phyloP scores from a whole-genome alignment of 768 basidiomycete species.

The Boletus rufocinnamomeus region DNA sequence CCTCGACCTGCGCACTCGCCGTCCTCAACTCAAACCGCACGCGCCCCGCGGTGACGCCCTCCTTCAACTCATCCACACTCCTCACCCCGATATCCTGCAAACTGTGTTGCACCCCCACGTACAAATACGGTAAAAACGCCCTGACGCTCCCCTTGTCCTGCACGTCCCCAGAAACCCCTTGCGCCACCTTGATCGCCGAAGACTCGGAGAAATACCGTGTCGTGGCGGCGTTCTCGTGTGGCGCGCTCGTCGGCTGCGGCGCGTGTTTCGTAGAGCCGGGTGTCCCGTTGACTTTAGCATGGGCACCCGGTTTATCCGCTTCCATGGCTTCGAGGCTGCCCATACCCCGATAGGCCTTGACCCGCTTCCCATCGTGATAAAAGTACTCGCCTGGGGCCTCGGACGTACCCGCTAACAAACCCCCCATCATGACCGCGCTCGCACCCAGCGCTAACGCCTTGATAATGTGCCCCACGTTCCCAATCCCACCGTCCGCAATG shows the following conservation, averaged over 20 bases:
- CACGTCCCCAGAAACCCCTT: conserved; percentile 95
- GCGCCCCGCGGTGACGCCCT: conserved; percentile 60
- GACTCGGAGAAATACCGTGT: conserved; percentile 61
- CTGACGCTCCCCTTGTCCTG: conserved; percentile 96
- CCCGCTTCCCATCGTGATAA: conserved; percentile 98
- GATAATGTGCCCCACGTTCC: conserved; percentile 96
- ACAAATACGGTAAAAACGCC: conserved; percentile 86
- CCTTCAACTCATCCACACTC: conserved; percentile 64
- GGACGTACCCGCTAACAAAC: conserved; percentile 90
- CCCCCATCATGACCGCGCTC: conserved; percentile 98
- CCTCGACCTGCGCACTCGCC: conserved; percentile 93
- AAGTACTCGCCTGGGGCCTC: conserved; percentile 99
- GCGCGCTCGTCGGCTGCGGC: conserved; percentile 45
- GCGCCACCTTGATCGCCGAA: conserved; percentile 93
- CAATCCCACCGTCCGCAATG: conserved; percentile 93
- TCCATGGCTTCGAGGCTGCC: conserved; percentile 95
- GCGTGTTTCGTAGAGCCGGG: conserved; percentile 47
- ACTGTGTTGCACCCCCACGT: conserved; percentile 87
- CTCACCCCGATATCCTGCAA: conserved; percentile 89
- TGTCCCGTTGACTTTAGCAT: conserved; percentile 24
- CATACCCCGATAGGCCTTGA: conserved; percentile 99
- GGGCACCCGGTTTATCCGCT: conserved; percentile 53
- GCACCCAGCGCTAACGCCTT: conserved; percentile 95
- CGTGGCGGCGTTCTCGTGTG: conserved; percentile 91
- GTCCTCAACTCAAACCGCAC: conserved; percentile 93